Conservation (phyloP, 805 yeast species). For the Priceomyces fermenticarens region DNA sequence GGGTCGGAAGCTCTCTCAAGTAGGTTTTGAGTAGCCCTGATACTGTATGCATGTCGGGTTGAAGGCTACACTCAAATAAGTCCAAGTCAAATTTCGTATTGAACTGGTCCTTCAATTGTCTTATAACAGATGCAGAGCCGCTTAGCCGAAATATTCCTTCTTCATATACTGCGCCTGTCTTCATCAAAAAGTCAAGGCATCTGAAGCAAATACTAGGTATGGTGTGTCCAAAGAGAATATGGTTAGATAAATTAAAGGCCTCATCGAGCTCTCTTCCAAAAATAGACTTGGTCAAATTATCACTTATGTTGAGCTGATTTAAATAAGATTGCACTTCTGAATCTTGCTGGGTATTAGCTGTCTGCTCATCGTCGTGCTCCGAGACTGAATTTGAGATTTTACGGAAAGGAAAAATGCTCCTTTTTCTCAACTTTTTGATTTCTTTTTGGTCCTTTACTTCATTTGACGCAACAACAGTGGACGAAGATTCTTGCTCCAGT, state of each 20-base stretch:
- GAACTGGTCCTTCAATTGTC: slow-evolving; percentile 64
- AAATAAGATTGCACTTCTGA: slow-evolving; percentile 26
- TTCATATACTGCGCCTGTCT: slow-evolving; percentile 70
- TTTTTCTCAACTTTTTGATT: slow-evolving; percentile 46
- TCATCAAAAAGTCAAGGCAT: slow-evolving; percentile 65
- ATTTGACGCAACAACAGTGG: not conserved
- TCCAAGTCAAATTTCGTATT: slow-evolving; percentile 69
- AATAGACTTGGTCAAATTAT: slow-evolving; percentile 36
- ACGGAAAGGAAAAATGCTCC: slow-evolving; percentile 60
- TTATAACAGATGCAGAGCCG: slow-evolving; percentile 80
- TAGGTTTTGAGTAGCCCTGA: slow-evolving; percentile 84
- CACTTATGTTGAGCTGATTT: slow-evolving; percentile 34
- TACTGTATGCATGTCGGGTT: slow-evolving; percentile 78
- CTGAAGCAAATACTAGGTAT: slow-evolving; percentile 77
- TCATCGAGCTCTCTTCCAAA: slow-evolving; percentile 65
- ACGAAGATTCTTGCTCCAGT: too few relatives aligned
- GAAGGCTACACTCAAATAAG: slow-evolving; percentile 43
- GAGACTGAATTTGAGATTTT: slow-evolving; percentile 16
- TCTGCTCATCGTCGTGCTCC: slow-evolving; percentile 1
- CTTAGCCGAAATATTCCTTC: slow-evolving; percentile 90
- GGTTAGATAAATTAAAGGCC: slow-evolving; percentile 52
- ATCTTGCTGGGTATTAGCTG: slow-evolving; percentile 8
- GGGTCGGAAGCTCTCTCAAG: slow-evolving; percentile 70
- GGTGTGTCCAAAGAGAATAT: slow-evolving; percentile 38
- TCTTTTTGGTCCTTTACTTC: slow-evolving; percentile 25